These are phyloP conservation scores for Colletotrichum sp. DNA, from an alignment of 2,329 filamentous ascomycete species.

Conservation along the genomic window DNA sequence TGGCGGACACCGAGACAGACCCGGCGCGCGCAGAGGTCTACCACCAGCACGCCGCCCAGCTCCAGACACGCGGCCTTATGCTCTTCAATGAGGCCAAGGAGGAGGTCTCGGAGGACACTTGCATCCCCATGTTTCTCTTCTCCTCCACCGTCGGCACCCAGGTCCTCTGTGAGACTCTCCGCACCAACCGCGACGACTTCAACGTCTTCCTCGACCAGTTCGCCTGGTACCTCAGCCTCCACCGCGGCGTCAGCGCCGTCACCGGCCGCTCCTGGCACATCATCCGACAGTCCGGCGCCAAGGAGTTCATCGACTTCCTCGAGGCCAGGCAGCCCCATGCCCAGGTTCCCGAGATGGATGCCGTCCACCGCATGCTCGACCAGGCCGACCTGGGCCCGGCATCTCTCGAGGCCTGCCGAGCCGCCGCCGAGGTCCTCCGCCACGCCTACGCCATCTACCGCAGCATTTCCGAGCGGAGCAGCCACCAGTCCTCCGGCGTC, in stretches of 20 bases:
- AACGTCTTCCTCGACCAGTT: constrained; percentile 44
- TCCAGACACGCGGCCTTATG: constrained; percentile 32
- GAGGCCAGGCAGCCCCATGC: constrained; percentile 25
- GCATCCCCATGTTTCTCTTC: constrained; percentile 50
- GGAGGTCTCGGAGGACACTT: constrained; percentile 31
- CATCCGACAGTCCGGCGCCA: constrained; percentile 39
- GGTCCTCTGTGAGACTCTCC: constrained; percentile 15
- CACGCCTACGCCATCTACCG: constrained; percentile 38
- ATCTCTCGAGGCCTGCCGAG: constrained; percentile 32
- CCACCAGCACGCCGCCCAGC: constrained; percentile 32
- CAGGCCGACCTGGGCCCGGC: constrained; percentile 26
- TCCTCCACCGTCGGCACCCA: constrained; percentile 33
- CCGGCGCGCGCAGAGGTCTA: constrained; percentile 27
- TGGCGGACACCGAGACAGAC: constrained; percentile 26
- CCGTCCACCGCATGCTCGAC: constrained; percentile 5
- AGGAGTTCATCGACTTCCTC: constrained; percentile 23
- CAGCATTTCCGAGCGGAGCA: constrained; percentile 25
- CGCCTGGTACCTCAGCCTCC: constrained; percentile 44
- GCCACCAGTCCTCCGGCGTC: constrained; percentile 33
- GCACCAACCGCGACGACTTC: constrained; percentile 41
- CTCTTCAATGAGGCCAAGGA: constrained; percentile 32
- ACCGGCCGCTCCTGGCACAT: constrained; percentile 37
- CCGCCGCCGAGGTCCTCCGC: constrained; percentile 33
- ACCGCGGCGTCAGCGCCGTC: constrained; percentile 46
- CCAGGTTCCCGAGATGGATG: constrained; percentile 35